Conservation (phyloP, 129 eudicot species). For the Solidago caesia region DNA sequence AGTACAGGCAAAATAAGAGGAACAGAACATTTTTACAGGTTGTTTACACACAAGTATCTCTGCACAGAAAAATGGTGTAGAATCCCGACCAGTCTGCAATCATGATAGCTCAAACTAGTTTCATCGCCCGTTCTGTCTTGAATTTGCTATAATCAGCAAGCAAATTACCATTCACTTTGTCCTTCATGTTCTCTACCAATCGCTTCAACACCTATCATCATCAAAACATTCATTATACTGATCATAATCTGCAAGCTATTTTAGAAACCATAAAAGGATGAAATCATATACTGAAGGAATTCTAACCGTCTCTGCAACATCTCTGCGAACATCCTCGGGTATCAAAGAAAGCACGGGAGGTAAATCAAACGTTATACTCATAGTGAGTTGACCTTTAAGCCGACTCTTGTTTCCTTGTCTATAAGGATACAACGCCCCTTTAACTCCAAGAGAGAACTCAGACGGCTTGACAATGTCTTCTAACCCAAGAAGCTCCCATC, state of each 20-base stretch:
- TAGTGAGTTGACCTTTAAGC: constrained; percentile 72
- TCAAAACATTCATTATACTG: neutral
- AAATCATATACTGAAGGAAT: neutral
- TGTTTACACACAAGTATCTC: constrained; percentile 12
- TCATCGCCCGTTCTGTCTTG: constrained; percentile 47
- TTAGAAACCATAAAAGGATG: neutral
- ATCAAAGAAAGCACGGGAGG: constrained; percentile 70
- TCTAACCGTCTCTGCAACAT: constrained; percentile 76
- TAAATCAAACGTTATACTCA: constrained; percentile 62
- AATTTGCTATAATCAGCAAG: constrained; percentile 72
- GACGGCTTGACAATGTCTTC: constrained; percentile 65
- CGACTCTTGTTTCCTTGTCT: constrained; percentile 72
- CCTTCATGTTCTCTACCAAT: constrained; percentile 83
- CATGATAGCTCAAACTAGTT: constrained; percentile 36
- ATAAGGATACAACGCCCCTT: constrained; percentile 79
- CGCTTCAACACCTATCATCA: constrained; percentile 56
- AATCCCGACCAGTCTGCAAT: neutral
- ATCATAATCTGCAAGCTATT: neutral
- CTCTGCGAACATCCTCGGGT: constrained; percentile 75
- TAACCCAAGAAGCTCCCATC: constrained; percentile 87
- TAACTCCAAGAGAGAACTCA: constrained; percentile 64
- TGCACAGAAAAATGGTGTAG: constrained; percentile 15
- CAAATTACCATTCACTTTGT: constrained; percentile 77
- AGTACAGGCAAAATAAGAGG: neutral
- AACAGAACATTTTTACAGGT: constrained; percentile 12